A percentile compares a stretch with the other conserved stretches of the same genome.
Conservation (phyloP, 495 filamentous ascomycete genomes). For the Aspergillus homomorphus region DNA sequence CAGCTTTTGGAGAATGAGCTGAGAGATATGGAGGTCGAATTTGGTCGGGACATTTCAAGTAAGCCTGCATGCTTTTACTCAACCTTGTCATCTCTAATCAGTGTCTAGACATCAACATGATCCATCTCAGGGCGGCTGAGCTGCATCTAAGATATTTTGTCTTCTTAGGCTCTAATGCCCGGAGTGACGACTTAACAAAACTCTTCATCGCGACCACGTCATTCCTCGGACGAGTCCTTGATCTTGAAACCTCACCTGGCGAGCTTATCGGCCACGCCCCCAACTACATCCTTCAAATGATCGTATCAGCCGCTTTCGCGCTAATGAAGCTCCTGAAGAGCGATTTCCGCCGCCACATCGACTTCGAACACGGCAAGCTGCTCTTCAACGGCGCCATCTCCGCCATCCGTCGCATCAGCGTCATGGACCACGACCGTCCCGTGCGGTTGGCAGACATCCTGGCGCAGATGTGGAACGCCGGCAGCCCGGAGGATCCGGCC, state of each 20-base stretch:
- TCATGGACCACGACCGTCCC: conserved; percentile 80
- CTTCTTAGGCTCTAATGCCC: conserved; percentile 53
- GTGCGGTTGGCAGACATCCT: conserved; percentile 50
- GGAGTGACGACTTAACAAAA: conserved; percentile 68
- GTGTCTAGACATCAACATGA: conserved; percentile 59
- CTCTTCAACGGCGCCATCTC: conserved; percentile 76
- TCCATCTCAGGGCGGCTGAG: conserved; percentile 46
- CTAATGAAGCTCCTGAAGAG: conserved; percentile 84
- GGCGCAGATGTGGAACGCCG: conserved; percentile 50
- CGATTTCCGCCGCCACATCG: conserved; percentile 63
- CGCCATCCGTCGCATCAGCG: conserved; percentile 74
- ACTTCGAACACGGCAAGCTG: conserved; percentile 70
- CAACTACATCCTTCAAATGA: conserved; percentile 92
- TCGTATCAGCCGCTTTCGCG: conserved; percentile 81
- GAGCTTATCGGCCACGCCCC: conserved; percentile 68
- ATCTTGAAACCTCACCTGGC: conserved; percentile 45
- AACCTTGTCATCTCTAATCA: conserved; percentile 59
- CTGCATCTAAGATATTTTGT: conserved; percentile 47
- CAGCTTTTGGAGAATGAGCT: conserved; percentile 52
- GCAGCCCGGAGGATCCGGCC: conserved; percentile 26
- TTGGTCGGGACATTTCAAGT: conserved; percentile 46
- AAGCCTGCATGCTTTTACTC: conserved; percentile 55
- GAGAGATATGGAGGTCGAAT: conserved; percentile 50
- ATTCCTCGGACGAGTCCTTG: conserved; percentile 45
- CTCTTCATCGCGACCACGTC: conserved; percentile 59